Conservation (phyloP, 768 basidiomycete species). For the Tremella fuciformis region DNA sequence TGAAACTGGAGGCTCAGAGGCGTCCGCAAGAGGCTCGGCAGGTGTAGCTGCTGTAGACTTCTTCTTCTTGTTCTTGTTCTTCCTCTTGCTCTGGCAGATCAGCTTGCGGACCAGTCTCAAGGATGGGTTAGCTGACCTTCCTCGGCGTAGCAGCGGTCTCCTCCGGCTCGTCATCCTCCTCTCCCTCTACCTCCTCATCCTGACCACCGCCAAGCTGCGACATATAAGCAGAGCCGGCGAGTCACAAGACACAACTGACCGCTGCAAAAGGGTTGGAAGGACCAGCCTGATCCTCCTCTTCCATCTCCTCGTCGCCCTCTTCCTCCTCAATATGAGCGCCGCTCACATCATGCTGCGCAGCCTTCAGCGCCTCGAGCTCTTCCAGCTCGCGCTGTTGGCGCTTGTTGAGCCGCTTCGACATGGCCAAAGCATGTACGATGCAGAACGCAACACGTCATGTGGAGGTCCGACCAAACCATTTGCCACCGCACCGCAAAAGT, state of each 20-base stretch:
- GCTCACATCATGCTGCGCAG: conserved; percentile 19
- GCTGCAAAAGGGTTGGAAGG: conserved; percentile 47
- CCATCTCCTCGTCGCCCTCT: conserved; percentile 26
- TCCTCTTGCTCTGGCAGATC: conserved; percentile 54
- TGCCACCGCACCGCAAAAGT: neutral
- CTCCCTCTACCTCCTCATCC: conserved; percentile 30
- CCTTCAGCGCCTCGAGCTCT: conserved; percentile 62
- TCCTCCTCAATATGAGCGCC: conserved; percentile 13
- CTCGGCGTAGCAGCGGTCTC: conserved; percentile 16
- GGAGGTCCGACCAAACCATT: neutral
- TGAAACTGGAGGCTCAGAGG: conserved; percentile 52
- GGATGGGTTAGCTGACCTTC: conserved; percentile 39
- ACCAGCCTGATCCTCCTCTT: conserved; percentile 10
- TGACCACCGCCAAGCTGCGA: conserved; percentile 33
- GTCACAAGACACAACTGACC: conserved; percentile 25
- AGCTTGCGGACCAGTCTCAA: too few species aligned
- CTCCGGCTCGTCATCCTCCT: conserved; percentile 31
- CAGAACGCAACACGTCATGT: neutral
- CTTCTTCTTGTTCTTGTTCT: conserved; percentile 74
- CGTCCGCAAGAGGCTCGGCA: conserved; percentile 60
- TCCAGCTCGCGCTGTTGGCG: conserved; percentile 82
- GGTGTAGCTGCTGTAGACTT: conserved; percentile 63
- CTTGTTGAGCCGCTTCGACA: conserved; percentile 61
- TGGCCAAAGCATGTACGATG: conserved; percentile 4
- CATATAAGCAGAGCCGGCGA: neutral